Evolutionary conservation across 768 basidiomycete genomes (phyloP).

Genomic region (Rhizopogon vesiculosus): DNA sequence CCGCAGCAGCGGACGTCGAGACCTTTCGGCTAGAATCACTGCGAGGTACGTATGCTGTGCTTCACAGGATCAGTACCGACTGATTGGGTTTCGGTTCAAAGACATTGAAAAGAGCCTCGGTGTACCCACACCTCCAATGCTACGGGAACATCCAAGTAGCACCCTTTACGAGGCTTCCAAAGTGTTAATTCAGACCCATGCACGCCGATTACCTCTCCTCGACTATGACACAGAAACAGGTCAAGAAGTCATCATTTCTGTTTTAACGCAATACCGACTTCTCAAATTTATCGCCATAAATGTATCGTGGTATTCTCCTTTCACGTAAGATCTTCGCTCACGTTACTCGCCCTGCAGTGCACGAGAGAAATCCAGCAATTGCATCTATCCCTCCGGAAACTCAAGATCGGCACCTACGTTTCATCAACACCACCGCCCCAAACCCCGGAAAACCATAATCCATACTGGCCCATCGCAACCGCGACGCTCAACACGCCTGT

Average conservation of each 20-base stretch:
- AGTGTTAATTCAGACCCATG: conserved; percentile 91
- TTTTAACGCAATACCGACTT: conserved; percentile 94
- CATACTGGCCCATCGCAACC: conserved; percentile 87
- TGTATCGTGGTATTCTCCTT: conserved; percentile 39
- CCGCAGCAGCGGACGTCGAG: conserved; percentile 87
- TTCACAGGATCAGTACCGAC: conserved; percentile 3
- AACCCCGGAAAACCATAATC: conserved; percentile 48
- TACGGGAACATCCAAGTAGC: conserved; percentile 82
- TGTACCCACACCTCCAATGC: conserved; percentile 87
- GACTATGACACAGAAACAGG: conserved; percentile 92
- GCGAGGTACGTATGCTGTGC: conserved; percentile 55
- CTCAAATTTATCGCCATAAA: conserved; percentile 99
- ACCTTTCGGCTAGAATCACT: conserved; percentile 84
- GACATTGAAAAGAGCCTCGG: conserved; percentile 92
- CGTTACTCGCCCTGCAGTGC: conserved; percentile 49
- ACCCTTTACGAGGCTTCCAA: conserved; percentile 89
- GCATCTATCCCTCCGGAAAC: conserved; percentile 73
- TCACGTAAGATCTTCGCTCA: conserved; percentile 4
- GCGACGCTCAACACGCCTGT: conserved; percentile 89
- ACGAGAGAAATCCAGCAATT: conserved; percentile 78
- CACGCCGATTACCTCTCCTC: conserved; percentile 88
- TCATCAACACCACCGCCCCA: conserved; percentile 43
- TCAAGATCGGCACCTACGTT: conserved; percentile 94
- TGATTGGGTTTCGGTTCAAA: conserved; percentile 26
- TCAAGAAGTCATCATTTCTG: conserved; percentile 92